phyloP scores from a whole-genome alignment of 129 eudicot species.

The Cynara cardunculus region DNA sequence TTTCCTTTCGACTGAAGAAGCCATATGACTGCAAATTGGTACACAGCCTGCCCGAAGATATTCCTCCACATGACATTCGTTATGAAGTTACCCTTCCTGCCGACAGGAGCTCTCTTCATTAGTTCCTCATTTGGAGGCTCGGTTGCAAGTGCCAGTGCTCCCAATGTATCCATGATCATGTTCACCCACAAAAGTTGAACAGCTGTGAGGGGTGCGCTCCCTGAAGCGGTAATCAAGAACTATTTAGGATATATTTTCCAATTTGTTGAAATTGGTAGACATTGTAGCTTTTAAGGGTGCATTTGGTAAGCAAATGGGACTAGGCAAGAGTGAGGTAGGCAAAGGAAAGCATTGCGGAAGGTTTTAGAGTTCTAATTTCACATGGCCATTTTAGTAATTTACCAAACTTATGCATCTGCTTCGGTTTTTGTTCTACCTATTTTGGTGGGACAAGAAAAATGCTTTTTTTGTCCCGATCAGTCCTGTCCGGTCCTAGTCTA shows the following conservation, averaged over 20 bases:
- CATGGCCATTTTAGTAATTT: background rate
- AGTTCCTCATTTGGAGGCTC: slow-evolving; percentile 92
- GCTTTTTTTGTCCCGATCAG: no score
- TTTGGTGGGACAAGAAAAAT: no score
- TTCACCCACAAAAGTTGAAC: slow-evolving; percentile 99
- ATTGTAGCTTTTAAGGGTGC: background rate
- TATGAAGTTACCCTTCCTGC: slow-evolving; percentile 80
- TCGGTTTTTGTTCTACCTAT: no score
- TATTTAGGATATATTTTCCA: background rate
- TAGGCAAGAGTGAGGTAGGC: no score
- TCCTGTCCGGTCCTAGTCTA: background rate
- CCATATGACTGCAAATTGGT: slow-evolving; percentile 78
- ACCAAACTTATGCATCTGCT: background rate
- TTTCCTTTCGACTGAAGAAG: slow-evolving; percentile 64
- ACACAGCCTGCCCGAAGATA: slow-evolving; percentile 79
- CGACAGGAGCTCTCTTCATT: slow-evolving; percentile 84
- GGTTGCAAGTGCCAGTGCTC: slow-evolving; percentile 90
- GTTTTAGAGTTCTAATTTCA: no score
- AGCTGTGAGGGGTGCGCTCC: slow-evolving; percentile 88
- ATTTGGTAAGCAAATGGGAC: no score
- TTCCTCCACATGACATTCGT: slow-evolving; percentile 92
- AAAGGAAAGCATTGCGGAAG: no score
- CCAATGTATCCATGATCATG: slow-evolving; percentile 98
- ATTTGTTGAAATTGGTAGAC: background rate
- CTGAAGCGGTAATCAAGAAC: slow-evolving; percentile 33